Evolutionary conservation across 805 yeast genomes (phyloP), one percentile per base, ranked within the genome.

Genomic region (Hyphopichia homilentoma): DNA sequence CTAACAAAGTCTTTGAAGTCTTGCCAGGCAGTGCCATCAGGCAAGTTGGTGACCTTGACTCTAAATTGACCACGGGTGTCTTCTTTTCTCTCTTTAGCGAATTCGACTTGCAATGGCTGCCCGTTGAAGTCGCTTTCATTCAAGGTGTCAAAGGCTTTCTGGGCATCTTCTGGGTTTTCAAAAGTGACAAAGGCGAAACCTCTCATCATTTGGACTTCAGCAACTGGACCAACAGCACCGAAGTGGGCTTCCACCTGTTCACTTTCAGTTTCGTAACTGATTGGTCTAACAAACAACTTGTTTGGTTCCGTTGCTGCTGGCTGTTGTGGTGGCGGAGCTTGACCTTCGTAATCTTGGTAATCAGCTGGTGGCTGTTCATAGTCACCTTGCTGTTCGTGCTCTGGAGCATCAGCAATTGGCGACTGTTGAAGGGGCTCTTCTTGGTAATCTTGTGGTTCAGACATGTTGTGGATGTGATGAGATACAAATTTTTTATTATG

Each of bases 141-240:
- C 40, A 71, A 65, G 24, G 71, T 63, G 30, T 66, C 70, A 40
- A 67, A 62, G 6, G 81, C 81, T 36, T 55, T 60, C 36, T 58
- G 54, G 28, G 80, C 79, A 40, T 61, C 68, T 38, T 72, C 80
- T 27, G 76, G 70, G 43, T 72, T 75, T 55, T 78, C 87, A 50
- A 78, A 93, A 57, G 89, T 95, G 39, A 90, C 84, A 57, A 86
- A 89, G 16, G 94, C 97, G 52, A 79, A 84, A 26, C 96, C 96
- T 49, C 83, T 81, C 72, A 81, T 70, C 45, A 83, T 61, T 54
- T 79, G 79, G 33, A 81, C 77, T 51, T 81, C 87, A 40, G 70
- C 67, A 48, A 84, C 63, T 30, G 82, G 74, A 46, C 90, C 94
- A 39, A 70, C 71, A 35, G 77, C 72, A 14, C 77, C 57, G 53